Percentiles rank a stretch among this genome's conserved stretches.
Evolutionary conservation across 179 eudicot genomes (phyloP).

Genomic region (Beta corolliflora): DNA sequence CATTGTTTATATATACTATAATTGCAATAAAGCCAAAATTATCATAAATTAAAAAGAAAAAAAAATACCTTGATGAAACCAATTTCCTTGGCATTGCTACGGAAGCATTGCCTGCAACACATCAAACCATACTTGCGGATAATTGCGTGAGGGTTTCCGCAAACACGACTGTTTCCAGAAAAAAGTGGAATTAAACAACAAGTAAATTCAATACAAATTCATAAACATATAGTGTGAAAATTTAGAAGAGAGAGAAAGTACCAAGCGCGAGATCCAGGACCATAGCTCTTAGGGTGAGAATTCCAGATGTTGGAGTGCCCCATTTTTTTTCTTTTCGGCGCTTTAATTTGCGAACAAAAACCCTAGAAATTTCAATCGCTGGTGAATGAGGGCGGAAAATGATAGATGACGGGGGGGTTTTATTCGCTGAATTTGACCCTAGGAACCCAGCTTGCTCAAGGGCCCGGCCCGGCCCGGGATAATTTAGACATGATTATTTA

Average conservation of each 20-base stretch:
- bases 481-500: too few species aligned
- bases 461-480: too few species aligned
- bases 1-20: background rate
- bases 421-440: too few species aligned
- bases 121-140: slow-evolving; percentile 38
- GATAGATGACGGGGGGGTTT: too few species aligned
- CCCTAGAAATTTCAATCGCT: background rate
- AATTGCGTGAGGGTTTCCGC: slow-evolving; percentile 39
- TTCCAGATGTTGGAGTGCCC: slow-evolving; percentile 32
- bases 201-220: too few species aligned
- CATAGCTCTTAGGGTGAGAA: slow-evolving; percentile 27
- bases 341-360: background rate
- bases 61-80: slow-evolving; percentile 36
- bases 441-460: too few species aligned
- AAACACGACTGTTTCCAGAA: slow-evolving; percentile 25
- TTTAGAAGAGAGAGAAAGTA: background rate
- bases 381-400: too few species aligned
- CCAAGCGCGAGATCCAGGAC: slow-evolving; percentile 33
- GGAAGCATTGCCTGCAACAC: slow-evolving; percentile 41
- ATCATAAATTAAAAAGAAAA: background rate
- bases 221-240: too few species aligned
- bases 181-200: too few species aligned
- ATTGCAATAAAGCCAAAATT: background rate
- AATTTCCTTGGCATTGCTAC: slow-evolving; percentile 40
- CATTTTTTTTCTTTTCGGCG: slow-evolving; percentile 2